A percentile compares a stretch with the other conserved stretches of the same genome.
Conservation (phyloP, 148 eudicot genomes). For the Cornus florida region DNA sequence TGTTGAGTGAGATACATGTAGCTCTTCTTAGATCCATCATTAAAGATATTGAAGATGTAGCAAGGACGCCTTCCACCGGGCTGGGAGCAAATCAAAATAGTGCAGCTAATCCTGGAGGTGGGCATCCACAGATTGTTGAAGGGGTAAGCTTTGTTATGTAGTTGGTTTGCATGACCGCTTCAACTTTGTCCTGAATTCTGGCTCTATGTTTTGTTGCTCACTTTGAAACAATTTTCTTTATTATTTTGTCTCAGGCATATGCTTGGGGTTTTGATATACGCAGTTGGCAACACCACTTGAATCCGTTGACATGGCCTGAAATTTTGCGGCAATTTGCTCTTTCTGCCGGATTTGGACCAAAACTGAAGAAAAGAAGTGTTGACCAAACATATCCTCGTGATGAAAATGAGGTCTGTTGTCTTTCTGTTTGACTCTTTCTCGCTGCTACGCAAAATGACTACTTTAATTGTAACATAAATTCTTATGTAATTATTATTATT, state of each 20-base stretch:
- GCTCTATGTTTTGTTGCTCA: background rate
- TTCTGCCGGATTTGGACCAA: constrained; percentile 92
- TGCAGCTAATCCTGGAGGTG: constrained; percentile 72
- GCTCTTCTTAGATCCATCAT: constrained; percentile 68
- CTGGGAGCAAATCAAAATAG: constrained; percentile 54
- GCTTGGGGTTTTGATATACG: constrained; percentile 93
- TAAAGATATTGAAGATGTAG: constrained; percentile 94
- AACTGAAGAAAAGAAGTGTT: constrained; percentile 59
- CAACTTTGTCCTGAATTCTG: background rate
- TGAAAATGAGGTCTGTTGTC: constrained; percentile 63
- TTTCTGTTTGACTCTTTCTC: background rate
- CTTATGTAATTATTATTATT: background rate
- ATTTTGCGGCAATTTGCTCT: constrained; percentile 82
- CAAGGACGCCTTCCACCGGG: constrained; percentile 72
- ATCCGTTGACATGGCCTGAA: constrained; percentile 88
- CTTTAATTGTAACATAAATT: background rate
- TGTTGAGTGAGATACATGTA: constrained; percentile 82
- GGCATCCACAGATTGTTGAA: constrained; percentile 92
- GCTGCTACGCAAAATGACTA: background rate
- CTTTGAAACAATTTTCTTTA: background rate
- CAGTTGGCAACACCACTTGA: constrained; percentile 84
- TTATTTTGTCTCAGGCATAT: constrained; percentile 62
- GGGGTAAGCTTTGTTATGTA: constrained; percentile 54
- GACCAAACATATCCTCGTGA: constrained; percentile 59
- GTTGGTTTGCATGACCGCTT: background rate